Percentiles rank a stretch among this genome's conserved stretches.
phyloP scores from a whole-genome alignment of 306 rosid species.

The Pachyrhizus erosus region DNA sequence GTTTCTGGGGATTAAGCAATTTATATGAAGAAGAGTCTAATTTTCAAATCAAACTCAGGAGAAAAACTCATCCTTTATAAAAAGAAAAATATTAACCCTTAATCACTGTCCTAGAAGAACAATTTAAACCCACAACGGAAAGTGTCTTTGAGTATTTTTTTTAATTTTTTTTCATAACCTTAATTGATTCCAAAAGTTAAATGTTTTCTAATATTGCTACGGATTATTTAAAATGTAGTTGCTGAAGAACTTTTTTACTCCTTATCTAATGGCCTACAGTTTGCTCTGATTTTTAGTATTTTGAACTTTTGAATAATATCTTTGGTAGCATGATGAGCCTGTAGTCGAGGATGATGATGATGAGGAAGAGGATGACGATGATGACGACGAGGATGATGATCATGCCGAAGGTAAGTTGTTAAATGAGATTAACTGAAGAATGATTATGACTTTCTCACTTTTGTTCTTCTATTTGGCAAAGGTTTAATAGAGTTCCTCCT shows the following conservation, averaged over 20 bases:
- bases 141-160: not conserved
- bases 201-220: not conserved
- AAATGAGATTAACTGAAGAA: not conserved
- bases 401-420: constrained; percentile 68
- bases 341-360: constrained; percentile 82
- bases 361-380: constrained; percentile 60
- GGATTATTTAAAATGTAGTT: not conserved
- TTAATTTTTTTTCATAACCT: not conserved
- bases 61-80: not conserved
- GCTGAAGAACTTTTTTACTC: not conserved
- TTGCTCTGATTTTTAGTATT: not conserved
- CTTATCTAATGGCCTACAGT: not conserved
- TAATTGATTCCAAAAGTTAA: not conserved
- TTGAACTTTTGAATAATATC: not conserved
- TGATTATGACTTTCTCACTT: not conserved
- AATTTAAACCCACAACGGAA: not conserved
- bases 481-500: not conserved
- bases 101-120: not conserved
- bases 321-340: constrained; percentile 74
- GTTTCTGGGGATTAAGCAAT: not conserved
- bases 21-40: not conserved
- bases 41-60: not conserved
- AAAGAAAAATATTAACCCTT: not conserved
- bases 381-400: constrained; percentile 65
- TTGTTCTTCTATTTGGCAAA: not conserved